Conservation (phyloP, 2,329 filamentous ascomycete genomes). For the Fusarium sp. region DNA sequence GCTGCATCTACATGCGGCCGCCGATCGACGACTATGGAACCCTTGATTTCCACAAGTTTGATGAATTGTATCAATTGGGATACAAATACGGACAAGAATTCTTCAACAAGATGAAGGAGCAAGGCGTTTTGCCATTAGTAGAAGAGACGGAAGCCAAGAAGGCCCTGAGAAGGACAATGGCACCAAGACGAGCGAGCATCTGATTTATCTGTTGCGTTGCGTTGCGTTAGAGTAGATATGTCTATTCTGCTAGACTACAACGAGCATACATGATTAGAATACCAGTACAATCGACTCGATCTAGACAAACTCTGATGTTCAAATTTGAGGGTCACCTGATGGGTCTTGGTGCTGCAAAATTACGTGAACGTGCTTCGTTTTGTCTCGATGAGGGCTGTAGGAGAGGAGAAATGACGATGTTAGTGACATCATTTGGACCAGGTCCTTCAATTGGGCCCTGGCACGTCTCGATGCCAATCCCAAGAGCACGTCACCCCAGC, state of each 20-base stretch:
- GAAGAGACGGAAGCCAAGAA: constrained; percentile 85
- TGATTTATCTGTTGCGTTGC: constrained; percentile 54
- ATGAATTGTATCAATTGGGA: constrained; percentile 93
- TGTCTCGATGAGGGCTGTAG: neutral
- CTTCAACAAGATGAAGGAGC: constrained; percentile 80
- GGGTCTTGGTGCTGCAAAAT: constrained; percentile 15
- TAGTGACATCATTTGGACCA: constrained; percentile 45
- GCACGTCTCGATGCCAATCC: constrained; percentile 20
- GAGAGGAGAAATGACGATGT: constrained; percentile 35
- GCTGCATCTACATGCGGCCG: constrained; percentile 96
- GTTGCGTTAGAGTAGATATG: constrained; percentile 10
- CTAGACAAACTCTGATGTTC: constrained; percentile 4
- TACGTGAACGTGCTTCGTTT: constrained; percentile 25
- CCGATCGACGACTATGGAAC: constrained; percentile 95
- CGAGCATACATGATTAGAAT: too few relatives aligned
- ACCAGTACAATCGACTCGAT: neutral
- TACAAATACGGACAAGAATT: constrained; percentile 89
- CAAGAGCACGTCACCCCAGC: constrained; percentile 23
- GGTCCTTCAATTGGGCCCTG: constrained; percentile 13
- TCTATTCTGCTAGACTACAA: neutral
- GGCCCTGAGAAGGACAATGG: constrained; percentile 82
- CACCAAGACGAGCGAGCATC: constrained; percentile 83
- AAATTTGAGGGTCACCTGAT: constrained; percentile 5
- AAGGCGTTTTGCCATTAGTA: constrained; percentile 79
- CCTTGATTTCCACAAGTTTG: constrained; percentile 96